A percentile compares a stretch with the other conserved stretches of the same genome.
phyloP scores from a whole-genome alignment of 306 rosid genomes.

The Glycyrrhiza uralensis region DNA sequence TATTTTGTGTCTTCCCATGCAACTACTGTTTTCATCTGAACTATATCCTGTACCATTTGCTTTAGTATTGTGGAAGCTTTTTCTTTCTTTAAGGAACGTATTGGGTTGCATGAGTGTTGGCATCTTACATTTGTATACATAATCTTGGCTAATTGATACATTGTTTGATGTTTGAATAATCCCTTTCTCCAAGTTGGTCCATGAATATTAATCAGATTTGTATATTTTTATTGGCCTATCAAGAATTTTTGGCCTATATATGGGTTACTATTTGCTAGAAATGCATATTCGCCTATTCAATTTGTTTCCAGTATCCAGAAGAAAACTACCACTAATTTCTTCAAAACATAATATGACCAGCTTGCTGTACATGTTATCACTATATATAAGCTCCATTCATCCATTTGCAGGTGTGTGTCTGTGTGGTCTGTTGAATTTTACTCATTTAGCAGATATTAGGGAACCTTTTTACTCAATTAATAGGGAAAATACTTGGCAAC shows the following conservation, averaged over 20 bases:
- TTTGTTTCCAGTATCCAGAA: neutral
- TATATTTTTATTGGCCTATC: neutral
- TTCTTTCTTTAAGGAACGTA: constrained; percentile 12
- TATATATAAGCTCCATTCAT: constrained; percentile 9
- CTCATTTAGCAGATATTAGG: neutral
- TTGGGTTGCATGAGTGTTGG: constrained; percentile 12
- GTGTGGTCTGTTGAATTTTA: constrained; percentile 17
- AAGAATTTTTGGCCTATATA: constrained; percentile 9
- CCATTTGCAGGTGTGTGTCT: neutral
- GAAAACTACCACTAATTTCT: constrained; percentile 12
- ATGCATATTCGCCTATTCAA: neutral
- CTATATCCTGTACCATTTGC: neutral
- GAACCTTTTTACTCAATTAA: constrained; percentile 14
- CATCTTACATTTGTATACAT: neutral
- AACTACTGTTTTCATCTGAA: constrained; percentile 16
- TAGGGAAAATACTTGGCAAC: neutral
- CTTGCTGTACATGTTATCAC: neutral
- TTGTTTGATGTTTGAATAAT: constrained; percentile 20
- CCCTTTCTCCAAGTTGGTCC: neutral
- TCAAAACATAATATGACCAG: neutral
- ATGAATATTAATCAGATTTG: neutral
- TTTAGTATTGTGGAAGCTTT: constrained; percentile 3
- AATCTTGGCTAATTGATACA: neutral
- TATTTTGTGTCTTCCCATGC: neutral
- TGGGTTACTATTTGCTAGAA: constrained; percentile 2